Evolutionary conservation across 202 grass and related monocot genomes (phyloP).

Genomic region (Elaeis oleifera): DNA sequence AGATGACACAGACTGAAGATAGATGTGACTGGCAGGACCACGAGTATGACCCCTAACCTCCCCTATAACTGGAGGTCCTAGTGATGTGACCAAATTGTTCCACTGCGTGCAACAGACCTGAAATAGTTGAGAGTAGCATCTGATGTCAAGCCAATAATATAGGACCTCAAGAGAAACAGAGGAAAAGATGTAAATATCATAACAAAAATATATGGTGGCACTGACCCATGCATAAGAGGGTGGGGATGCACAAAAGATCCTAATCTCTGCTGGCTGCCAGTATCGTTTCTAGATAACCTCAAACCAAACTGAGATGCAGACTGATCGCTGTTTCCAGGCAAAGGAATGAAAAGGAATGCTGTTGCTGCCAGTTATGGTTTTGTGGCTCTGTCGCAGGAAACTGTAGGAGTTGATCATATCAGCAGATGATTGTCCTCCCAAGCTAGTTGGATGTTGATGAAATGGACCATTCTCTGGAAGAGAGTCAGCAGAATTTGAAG

Average conservation of each 20-base stretch:
- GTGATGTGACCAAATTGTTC: slow-evolving; percentile 46
- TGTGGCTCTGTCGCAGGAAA: slow-evolving; percentile 45
- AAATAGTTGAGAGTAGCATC: slow-evolving; percentile 9
- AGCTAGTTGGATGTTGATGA: slow-evolving; percentile 45
- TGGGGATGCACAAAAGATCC: slow-evolving; percentile 63
- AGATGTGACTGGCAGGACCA: slow-evolving; percentile 41
- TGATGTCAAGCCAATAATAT: not conserved
- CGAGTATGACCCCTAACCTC: slow-evolving; percentile 52
- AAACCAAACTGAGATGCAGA: slow-evolving; percentile 45
- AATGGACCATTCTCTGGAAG: slow-evolving; percentile 48
- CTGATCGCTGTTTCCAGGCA: slow-evolving; percentile 46
- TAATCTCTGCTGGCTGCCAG: slow-evolving; percentile 46
- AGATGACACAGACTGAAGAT: slow-evolving; percentile 49
- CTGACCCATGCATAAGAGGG: slow-evolving; percentile 54
- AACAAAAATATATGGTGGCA: not conserved
- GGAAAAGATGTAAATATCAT: no score
- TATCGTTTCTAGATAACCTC: slow-evolving; percentile 56
- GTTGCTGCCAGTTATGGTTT: slow-evolving; percentile 58
- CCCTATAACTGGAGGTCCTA: slow-evolving; percentile 47
- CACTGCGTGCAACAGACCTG: slow-evolving; percentile 51
- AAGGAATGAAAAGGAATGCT: slow-evolving; percentile 44
- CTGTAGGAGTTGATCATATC: slow-evolving; percentile 41
- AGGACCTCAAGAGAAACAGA: no score
- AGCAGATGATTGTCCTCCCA: slow-evolving; percentile 39
- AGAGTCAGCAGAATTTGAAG: slow-evolving; percentile 44